Evolutionary conservation across 164 flowering plant species (phyloP).

Genomic region (Kalanchoe fedtschenkoi): DNA sequence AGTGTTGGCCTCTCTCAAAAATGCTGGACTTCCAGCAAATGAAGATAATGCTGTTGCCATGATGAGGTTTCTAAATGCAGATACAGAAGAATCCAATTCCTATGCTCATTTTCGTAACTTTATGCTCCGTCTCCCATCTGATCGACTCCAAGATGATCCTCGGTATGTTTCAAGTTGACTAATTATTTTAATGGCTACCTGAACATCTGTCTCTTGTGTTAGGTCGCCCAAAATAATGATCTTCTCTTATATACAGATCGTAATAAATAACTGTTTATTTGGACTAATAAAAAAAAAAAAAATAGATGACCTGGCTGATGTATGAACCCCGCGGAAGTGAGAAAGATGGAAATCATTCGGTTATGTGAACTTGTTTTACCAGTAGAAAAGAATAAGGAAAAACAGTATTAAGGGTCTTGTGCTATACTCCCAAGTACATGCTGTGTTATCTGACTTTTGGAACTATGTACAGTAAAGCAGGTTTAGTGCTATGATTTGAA

Average conservation of each 20-base stretch:
- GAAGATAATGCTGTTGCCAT: constrained; percentile 93
- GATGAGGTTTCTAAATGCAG: constrained; percentile 93
- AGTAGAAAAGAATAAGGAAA: neutral
- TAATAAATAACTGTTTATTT: no score
- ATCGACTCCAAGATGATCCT: constrained; percentile 93
- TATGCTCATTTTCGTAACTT: constrained; percentile 97
- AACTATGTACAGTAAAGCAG: neutral
- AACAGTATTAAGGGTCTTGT: no score
- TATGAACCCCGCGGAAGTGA: neutral
- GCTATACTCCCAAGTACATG: neutral
- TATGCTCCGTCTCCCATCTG: constrained; percentile 92
- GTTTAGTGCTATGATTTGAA: neutral
- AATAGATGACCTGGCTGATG: neutral
- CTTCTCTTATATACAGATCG: neutral
- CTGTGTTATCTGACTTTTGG: neutral
- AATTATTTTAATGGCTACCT: neutral
- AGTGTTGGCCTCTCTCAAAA: constrained; percentile 70
- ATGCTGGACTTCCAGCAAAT: constrained; percentile 94
- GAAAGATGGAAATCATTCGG: neutral
- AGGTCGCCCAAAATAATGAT: neutral
- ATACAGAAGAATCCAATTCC: constrained; percentile 77
- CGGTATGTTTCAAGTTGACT: constrained; percentile 35
- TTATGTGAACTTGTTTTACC: neutral
- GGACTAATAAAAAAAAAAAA: no score
- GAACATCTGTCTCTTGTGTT: neutral